Evolutionary conservation across 2,329 filamentous ascomycete genomes (phyloP).

Genomic region (Clarireedia sp.): DNA sequence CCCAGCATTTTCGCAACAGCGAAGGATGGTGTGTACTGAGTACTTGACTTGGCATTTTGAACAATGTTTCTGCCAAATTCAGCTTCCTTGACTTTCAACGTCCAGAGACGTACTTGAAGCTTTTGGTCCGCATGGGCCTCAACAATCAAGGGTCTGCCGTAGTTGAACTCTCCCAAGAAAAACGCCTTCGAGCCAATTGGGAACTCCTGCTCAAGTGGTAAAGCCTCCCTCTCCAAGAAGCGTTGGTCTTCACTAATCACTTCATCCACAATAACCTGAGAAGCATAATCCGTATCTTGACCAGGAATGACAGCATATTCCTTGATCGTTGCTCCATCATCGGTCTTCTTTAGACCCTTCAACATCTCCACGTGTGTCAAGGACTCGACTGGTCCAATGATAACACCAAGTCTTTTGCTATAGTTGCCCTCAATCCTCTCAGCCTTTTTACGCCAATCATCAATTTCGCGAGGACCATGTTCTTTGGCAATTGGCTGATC

Average conservation of each 20-base stretch:
- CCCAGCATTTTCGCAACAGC: slow-evolving; percentile 76
- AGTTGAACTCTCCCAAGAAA: slow-evolving; percentile 89
- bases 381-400: slow-evolving; percentile 80
- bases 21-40: slow-evolving; percentile 78
- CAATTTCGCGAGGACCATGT: slow-evolving; percentile 68
- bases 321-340: slow-evolving; percentile 84
- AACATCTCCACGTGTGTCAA: slow-evolving; percentile 90
- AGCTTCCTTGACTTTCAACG: slow-evolving; percentile 62
- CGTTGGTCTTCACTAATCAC: slow-evolving; percentile 87
- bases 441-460: slow-evolving; percentile 78
- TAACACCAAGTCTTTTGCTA: slow-evolving; percentile 81
- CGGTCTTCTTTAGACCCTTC: slow-evolving; percentile 81
- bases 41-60: slow-evolving; percentile 56
- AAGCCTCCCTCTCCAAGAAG: slow-evolving; percentile 82
- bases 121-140: slow-evolving; percentile 66
- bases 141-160: slow-evolving; percentile 83
- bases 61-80: slow-evolving; percentile 78
- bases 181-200: slow-evolving; percentile 76
- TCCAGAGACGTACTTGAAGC: slow-evolving; percentile 70
- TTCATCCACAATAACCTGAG: slow-evolving; percentile 82
- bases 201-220: slow-evolving; percentile 88
- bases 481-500: slow-evolving; percentile 57
- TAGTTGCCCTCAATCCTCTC: slow-evolving; percentile 78
- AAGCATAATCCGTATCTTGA: slow-evolving; percentile 81
- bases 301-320: slow-evolving; percentile 84